These are phyloP conservation scores for Candida corydali DNA, from an alignment of 805 yeast species.

Conservation along the genomic window DNA sequence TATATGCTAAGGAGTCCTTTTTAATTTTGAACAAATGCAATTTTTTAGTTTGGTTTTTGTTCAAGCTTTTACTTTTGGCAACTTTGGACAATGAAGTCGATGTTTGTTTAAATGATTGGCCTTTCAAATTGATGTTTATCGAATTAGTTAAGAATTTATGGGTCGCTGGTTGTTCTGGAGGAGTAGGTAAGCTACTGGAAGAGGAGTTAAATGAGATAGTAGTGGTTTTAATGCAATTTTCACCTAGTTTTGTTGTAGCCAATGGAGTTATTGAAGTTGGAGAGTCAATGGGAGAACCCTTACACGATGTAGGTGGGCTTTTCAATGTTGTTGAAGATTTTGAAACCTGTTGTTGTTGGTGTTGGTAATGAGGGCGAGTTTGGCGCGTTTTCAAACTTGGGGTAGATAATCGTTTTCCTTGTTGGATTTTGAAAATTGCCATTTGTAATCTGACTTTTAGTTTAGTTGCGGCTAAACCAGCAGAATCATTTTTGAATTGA, in stretches of 20 bases:
- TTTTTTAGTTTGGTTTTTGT: conserved; percentile 10
- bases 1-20: conserved; percentile 28
- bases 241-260: too few relatives aligned
- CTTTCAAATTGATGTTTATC: conserved; percentile 19
- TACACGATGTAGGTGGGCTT: conserved; percentile 9
- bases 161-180: conserved; percentile 10
- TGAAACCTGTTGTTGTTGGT: conserved; percentile 1
- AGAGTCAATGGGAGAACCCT: conserved; percentile 6
- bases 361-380: neutral
- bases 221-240: too few relatives aligned
- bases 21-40: conserved; percentile 37
- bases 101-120: neutral
- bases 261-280: too few relatives aligned
- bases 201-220: neutral
- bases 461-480: conserved; percentile 40
- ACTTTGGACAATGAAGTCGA: conserved; percentile 19
- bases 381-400: neutral
- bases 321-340: conserved; percentile 8
- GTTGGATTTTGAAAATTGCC: conserved; percentile 38
- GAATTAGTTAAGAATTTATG: conserved; percentile 14
- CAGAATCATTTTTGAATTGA: conserved; percentile 22
- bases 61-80: conserved; percentile 13
- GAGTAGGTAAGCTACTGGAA: conserved; percentile 12
- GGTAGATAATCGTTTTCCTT: conserved; percentile 4
- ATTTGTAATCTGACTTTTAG: conserved; percentile 39